phyloP scores from a whole-genome alignment of 2,329 filamentous ascomycete genomes.

The Fusarium bactridioides region DNA sequence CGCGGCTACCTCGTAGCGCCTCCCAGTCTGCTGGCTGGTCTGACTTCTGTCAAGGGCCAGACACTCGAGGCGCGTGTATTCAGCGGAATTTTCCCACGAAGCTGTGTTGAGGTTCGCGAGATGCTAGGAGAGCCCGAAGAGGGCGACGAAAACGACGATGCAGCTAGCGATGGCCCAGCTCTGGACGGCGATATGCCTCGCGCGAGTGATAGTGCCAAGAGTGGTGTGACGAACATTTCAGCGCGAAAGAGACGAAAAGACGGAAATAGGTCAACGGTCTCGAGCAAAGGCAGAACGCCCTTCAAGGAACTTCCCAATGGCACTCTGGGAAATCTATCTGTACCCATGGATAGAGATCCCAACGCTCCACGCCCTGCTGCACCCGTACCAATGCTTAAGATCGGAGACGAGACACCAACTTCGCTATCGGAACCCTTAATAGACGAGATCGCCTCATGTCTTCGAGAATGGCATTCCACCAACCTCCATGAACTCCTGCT shows the following conservation, averaged over 20 bases:
- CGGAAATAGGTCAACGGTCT: slow-evolving; percentile 38
- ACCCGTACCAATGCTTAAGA: slow-evolving; percentile 95
- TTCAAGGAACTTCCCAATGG: slow-evolving; percentile 52
- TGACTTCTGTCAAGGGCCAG: slow-evolving; percentile 90
- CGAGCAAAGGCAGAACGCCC: slow-evolving; percentile 42
- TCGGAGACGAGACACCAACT: slow-evolving; percentile 95
- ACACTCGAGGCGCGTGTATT: slow-evolving; percentile 96
- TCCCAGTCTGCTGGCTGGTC: slow-evolving; percentile 87
- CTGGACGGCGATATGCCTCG: slow-evolving; percentile 41
- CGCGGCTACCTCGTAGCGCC: slow-evolving; percentile 95
- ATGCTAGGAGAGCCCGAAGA: slow-evolving; percentile 79
- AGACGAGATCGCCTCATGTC: slow-evolving; percentile 95
- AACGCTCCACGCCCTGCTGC: slow-evolving; percentile 81
- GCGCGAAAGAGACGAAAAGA: slow-evolving; percentile 50
- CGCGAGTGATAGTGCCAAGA: slow-evolving; percentile 62
- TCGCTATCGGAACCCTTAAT: slow-evolving; percentile 89
- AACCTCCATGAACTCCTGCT: slow-evolving; percentile 93
- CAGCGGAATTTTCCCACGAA: slow-evolving; percentile 96
- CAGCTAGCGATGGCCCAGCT: slow-evolving; percentile 45
- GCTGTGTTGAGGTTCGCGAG: slow-evolving; percentile 94
- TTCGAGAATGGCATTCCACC: slow-evolving; percentile 98
- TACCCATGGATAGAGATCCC: slow-evolving; percentile 66
- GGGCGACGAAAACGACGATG: slow-evolving; percentile 53
- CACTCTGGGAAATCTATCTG: slow-evolving; percentile 53
- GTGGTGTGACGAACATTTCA: slow-evolving; percentile 54